Conservation (phyloP, 768 basidiomycete species). For the Lactarius evosmus region DNA sequence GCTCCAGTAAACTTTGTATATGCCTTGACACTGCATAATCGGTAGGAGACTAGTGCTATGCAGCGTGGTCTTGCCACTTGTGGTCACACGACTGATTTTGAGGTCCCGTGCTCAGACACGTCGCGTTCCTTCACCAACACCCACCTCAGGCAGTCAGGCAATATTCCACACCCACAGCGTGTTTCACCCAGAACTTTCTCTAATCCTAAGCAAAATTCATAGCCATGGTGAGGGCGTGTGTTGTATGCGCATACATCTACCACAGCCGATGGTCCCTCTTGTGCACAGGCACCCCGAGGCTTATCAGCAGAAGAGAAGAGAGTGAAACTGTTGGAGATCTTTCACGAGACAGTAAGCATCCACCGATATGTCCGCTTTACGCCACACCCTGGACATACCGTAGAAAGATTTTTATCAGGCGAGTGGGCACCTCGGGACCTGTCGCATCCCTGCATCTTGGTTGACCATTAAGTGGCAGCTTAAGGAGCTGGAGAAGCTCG, state of each 20-base stretch:
- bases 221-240: constrained; percentile 8
- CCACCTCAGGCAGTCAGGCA: background rate
- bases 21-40: constrained; percentile 21
- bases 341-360: constrained; percentile 77
- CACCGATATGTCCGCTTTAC: background rate
- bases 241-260: constrained; percentile 12
- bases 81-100: constrained; percentile 16
- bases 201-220: background rate
- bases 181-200: background rate
- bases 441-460: background rate
- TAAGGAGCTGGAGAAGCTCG: constrained; percentile 90
- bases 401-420: constrained; percentile 86
- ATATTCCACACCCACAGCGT: no score
- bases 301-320: constrained; percentile 90
- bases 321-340: constrained; percentile 84
- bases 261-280: background rate
- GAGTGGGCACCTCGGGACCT: constrained; percentile 2
- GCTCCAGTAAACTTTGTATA: constrained; percentile 21
- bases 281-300: constrained; percentile 41
- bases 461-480: constrained; percentile 44
- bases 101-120: background rate
- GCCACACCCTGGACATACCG: background rate
- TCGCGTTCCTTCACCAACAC: background rate
- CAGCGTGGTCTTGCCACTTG: background rate
- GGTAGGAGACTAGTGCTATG: background rate